Base-by-base conservation (phyloP, 1,284 basidiomycete species). In the Cryptococcus deneoformans region DNA sequence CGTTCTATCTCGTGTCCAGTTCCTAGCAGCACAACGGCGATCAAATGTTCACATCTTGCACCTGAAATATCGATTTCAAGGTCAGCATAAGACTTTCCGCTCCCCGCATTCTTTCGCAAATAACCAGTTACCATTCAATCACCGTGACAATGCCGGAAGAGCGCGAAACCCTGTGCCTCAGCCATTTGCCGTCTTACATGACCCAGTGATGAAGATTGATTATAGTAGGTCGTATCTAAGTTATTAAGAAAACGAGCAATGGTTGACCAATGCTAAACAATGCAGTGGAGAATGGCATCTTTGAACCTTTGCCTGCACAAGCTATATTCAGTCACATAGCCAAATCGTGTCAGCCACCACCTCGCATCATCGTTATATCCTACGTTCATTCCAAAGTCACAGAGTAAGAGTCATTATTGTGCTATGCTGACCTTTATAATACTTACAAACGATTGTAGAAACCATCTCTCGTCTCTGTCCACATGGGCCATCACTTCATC, bases 201-300 rank as follows among this genome's bases (percentile, higher is more conserved):
- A 76, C 52, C 67, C 70, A 1, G 69, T 74, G 6, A 44, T 76
- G 42, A 73, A 73, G 57, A 63, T 76, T 45, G 72, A 76, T 53
- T 71, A 72, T 55, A 57, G 73, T 76, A 54, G 62, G 72, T 67
- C 4, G 29, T 29, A 6, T 12, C 34, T 47, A 36, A 16, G 16
- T 36, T 42, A 43, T 43, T 48, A 40, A 45, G 11, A 42, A 45
- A 40, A 36, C 14, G n/a, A 39, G 5, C 29, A 29, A 29, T 29
- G 29, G 29, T 29, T 29, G 29, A 29, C 29, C 29, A 4, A 4
- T 2, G 5, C 29, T 29, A 4, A 29, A n/a, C n/a, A 9, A 24
- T 6, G 12, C 43, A 73, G 73, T 64, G 57, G 66, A 71, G 40
- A 66, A 65, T 29, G 73, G 73, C 3, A 57, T 67, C 0, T 76